Evolutionary conservation across 441 rosid species (phyloP), one percentile per base, ranked within the genome.

Genomic region (Geranium incanum): DNA sequence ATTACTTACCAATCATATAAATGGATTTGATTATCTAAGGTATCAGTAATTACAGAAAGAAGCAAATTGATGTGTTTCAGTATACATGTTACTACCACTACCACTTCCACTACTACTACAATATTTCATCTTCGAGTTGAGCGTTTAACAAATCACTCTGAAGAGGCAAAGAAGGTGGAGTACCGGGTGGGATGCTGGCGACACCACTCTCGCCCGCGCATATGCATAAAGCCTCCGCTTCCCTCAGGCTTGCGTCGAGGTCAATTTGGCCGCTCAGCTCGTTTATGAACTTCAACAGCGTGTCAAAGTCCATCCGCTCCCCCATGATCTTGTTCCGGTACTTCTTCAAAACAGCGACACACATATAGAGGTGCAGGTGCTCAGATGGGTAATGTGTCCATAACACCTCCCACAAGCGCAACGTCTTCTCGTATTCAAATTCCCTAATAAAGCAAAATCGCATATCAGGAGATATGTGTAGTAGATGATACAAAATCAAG

Each of bases 261-360:
- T 95, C 90, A 21, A 95, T 87, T 55, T 72, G 87, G 68, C 97
- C 93, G 41, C 93, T 92, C 71, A 95, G 85, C 80, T 91, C 99
- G 3, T 92, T 95, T 70, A 91, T 95, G 78, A 95, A 95, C 81
- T 93, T 95, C 83, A 93, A 77, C 41, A 95, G 95, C 0, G 97
- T 88, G 82, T 95, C 99, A 6, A 95, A 95, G 83, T 90, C 99
- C 99, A 95, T 95, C 78, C 82, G 84, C 74, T 89, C 95, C 67
- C 97, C 93, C 71, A 92, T 90, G 75, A 95, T 95, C 84, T 88
- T 92, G 79, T 75, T 79, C n/a, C 96, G 96, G 78, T 82, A 83
- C 36, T 92, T 89, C 92, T 95, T 95, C 88, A 95, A 80, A 76
- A 95, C 83, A 21, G 97, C 95, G 62, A 90, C 97, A 28, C 98